A percentile compares a stretch with the other conserved stretches of the same genome.
phyloP scores from a whole-genome alignment of 179 eudicot genomes.

The Gypsophila paniculata region DNA sequence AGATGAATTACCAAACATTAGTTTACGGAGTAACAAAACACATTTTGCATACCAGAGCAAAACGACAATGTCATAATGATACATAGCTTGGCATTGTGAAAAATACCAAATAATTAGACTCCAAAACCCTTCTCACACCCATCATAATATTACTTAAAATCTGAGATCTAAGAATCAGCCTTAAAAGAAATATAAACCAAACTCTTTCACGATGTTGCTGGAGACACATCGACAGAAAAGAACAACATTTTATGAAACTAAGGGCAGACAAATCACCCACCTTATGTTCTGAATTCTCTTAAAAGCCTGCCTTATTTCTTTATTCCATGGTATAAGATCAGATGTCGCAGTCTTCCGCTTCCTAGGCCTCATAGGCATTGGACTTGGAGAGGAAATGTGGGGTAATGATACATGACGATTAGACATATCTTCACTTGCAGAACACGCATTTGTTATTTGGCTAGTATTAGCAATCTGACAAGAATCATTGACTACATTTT shows the following conservation, averaged over 20 bases:
- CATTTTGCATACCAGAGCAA: not conserved
- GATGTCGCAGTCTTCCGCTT: slow-evolving; percentile 58
- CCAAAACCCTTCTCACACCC: not conserved
- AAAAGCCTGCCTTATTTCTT: slow-evolving; percentile 48
- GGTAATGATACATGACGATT: slow-evolving; percentile 30
- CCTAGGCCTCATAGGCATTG: slow-evolving; percentile 40
- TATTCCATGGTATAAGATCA: slow-evolving; percentile 64
- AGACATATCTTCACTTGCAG: slow-evolving; percentile 32
- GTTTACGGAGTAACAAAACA: not conserved
- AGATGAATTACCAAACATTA: slow-evolving; percentile 23
- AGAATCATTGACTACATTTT: slow-evolving; percentile 34
- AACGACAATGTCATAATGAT: not conserved
- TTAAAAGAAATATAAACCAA: not conserved
- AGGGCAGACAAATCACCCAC: slow-evolving; percentile 30
- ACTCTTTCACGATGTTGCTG: too few relatives aligned
- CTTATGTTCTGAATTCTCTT: slow-evolving; percentile 47
- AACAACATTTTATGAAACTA: not conserved
- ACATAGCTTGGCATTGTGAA: not conserved
- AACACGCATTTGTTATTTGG: slow-evolving; percentile 28
- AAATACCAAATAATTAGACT: not conserved
- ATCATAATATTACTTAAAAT: not conserved
- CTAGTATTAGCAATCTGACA: slow-evolving; percentile 32
- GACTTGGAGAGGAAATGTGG: slow-evolving; percentile 30
- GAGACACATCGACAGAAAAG: not conserved
- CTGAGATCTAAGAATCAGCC: not conserved